phyloP scores from a whole-genome alignment of 192 early-diverging fungal genomes.

The Coemansia sp. region DNA sequence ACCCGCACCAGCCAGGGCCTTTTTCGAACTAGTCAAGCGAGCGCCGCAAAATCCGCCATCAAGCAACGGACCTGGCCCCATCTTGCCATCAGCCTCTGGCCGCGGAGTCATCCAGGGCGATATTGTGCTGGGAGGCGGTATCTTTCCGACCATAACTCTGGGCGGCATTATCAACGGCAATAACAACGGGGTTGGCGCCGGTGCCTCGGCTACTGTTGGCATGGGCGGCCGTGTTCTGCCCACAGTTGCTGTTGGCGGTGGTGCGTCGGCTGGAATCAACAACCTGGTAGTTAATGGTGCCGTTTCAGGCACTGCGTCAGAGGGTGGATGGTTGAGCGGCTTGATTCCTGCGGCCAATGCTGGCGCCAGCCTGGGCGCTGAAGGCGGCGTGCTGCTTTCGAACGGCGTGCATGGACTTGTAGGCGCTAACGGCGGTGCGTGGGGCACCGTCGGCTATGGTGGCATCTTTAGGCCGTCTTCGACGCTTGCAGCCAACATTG shows the following conservation, averaged over 20 bases:
- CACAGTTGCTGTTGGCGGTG: constrained; percentile 17
- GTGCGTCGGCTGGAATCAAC: constrained; percentile 17
- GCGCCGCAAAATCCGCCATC: constrained; percentile 1
- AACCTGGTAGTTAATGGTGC: constrained; percentile 13
- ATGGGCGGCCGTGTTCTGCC: constrained; percentile 16
- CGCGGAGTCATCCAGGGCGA: constrained; percentile 16
- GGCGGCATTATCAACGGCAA: constrained; percentile 21
- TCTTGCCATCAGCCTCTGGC: constrained; percentile 22
- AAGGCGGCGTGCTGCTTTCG: constrained; percentile 11
- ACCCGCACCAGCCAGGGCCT: neutral
- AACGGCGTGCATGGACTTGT: constrained; percentile 23
- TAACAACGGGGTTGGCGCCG: constrained; percentile 25
- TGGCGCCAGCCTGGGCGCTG: constrained; percentile 6
- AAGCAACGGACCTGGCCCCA: neutral
- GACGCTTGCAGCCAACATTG: constrained; percentile 20
- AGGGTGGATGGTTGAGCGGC: constrained; percentile 27
- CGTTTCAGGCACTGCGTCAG: constrained; percentile 16
- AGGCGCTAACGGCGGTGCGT: constrained; percentile 27
- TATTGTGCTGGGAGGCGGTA: constrained; percentile 22
- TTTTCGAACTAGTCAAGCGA: constrained; percentile 15
- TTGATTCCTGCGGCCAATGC: constrained; percentile 21
- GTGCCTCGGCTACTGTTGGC: constrained; percentile 33
- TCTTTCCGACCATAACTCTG: constrained; percentile 22
- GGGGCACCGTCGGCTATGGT: constrained; percentile 23
- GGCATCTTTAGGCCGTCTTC: constrained; percentile 33